A percentile compares a stretch with the other conserved stretches of the same genome.
Conservation (phyloP, 2,329 filamentous ascomycete species). For the Aspergillus ochraceus region DNA sequence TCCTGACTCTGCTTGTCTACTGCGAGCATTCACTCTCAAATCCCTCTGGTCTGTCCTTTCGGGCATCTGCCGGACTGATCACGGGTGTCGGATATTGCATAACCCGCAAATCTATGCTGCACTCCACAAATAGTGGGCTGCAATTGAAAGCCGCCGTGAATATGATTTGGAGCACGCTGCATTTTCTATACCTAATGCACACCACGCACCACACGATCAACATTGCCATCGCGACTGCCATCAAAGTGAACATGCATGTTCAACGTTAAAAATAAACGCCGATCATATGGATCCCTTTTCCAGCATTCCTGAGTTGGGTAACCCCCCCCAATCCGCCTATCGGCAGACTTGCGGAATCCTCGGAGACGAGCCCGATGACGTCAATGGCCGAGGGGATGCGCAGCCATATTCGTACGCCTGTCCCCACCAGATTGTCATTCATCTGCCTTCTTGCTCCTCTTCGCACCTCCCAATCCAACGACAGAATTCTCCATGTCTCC, state of each 20-base stretch:
- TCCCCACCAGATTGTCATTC: not conserved
- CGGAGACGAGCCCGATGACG: not conserved
- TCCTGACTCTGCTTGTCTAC: no score
- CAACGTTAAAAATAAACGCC: not conserved
- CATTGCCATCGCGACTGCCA: not conserved
- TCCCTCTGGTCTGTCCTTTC: not conserved
- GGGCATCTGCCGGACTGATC: not conserved
- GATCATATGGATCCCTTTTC: not conserved
- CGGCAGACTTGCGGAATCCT: not conserved
- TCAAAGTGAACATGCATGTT: not conserved
- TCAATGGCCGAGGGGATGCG: not conserved
- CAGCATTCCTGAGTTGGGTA: not conserved
- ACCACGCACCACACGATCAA: not conserved
- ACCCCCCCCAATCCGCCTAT: not conserved
- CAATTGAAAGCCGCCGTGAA: not conserved
- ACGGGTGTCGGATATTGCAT: not conserved
- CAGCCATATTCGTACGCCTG: not conserved
- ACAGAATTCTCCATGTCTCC: constrained; percentile 7
- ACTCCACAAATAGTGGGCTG: not conserved
- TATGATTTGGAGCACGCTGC: not conserved
- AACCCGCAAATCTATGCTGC: not conserved
- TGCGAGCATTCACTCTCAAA: no score
- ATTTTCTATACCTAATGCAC: no score
- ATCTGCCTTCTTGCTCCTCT: not conserved
- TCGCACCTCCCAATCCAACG: not conserved